These are phyloP conservation scores for Emergomyces pasteurianus DNA, from an alignment of 2,329 filamentous ascomycete species.

Conservation along the genomic window DNA sequence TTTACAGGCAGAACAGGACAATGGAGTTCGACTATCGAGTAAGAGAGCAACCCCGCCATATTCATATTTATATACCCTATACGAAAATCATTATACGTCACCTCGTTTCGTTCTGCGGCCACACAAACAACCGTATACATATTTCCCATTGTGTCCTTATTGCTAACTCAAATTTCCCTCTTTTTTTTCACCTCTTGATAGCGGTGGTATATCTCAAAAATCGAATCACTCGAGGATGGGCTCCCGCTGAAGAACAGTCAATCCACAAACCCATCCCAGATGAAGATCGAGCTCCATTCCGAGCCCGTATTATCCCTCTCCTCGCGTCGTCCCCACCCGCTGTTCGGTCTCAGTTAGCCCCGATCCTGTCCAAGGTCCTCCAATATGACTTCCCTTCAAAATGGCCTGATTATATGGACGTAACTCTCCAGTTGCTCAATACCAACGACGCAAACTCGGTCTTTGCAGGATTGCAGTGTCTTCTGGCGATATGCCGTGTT, in stretches of 20 bases:
- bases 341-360: slow-evolving; percentile 84
- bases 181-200: slow-evolving; percentile 29
- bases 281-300: slow-evolving; percentile 75
- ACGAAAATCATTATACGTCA: background rate
- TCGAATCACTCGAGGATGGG: slow-evolving; percentile 86
- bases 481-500: slow-evolving; percentile 87
- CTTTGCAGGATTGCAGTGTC: slow-evolving; percentile 84
- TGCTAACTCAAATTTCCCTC: background rate
- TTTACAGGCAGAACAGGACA: slow-evolving; percentile 75
- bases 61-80: slow-evolving; percentile 4
- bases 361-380: slow-evolving; percentile 88
- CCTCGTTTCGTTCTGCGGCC: background rate
- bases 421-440: slow-evolving; percentile 78
- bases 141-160: background rate
- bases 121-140: background rate
- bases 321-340: slow-evolving; percentile 68
- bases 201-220: slow-evolving; percentile 98
- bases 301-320: slow-evolving; percentile 78
- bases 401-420: slow-evolving; percentile 91
- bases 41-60: slow-evolving; percentile 18
- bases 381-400: slow-evolving; percentile 88
- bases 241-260: slow-evolving; percentile 60
- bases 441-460: slow-evolving; percentile 77
- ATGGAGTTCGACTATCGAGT: slow-evolving; percentile 79
- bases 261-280: slow-evolving; percentile 68